phyloP scores from a whole-genome alignment of 2,329 filamentous ascomycete genomes.

The Akanthomyces lecanii region DNA sequence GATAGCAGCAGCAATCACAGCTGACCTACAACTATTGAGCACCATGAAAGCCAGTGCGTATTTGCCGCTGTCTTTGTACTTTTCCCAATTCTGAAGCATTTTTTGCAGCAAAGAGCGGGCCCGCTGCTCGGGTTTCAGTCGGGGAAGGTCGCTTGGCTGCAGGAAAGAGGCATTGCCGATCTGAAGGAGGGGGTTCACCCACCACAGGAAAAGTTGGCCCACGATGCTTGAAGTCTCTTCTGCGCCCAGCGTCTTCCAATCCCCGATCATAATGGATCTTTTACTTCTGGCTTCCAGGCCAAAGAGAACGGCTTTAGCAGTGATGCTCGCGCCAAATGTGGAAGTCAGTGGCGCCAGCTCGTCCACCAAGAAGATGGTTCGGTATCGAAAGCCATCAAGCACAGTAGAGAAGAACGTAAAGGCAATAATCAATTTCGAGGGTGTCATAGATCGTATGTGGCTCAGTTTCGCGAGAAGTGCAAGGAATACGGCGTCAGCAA shows the following conservation, averaged over 20 bases:
- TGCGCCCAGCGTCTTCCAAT: slow-evolving; percentile 21
- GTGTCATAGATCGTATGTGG: slow-evolving; percentile 32
- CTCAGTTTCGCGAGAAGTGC: slow-evolving; percentile 28
- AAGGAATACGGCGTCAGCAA: slow-evolving; percentile 25
- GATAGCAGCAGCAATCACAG: background rate
- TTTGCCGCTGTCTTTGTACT: background rate
- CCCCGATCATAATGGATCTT: slow-evolving; percentile 22
- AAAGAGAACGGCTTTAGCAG: slow-evolving; percentile 25
- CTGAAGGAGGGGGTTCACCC: slow-evolving; percentile 21
- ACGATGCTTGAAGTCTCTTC: slow-evolving; percentile 30
- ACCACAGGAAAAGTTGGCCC: slow-evolving; percentile 22
- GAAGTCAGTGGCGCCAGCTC: slow-evolving; percentile 10
- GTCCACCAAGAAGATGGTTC: slow-evolving; percentile 36
- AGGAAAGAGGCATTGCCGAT: slow-evolving; percentile 17
- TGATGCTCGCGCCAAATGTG: slow-evolving; percentile 29
- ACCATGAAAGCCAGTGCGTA: background rate
- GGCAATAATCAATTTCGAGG: slow-evolving; percentile 35
- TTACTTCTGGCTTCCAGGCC: slow-evolving; percentile 20
- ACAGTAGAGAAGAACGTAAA: slow-evolving; percentile 37
- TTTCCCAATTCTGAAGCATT: slow-evolving; percentile 1
- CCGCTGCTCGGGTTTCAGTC: background rate
- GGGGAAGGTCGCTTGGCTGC: slow-evolving; percentile 3
- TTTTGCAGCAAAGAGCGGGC: slow-evolving; percentile 8
- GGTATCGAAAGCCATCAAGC: slow-evolving; percentile 33
- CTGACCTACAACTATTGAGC: background rate